Percentiles rank a stretch among this genome's conserved stretches.
phyloP scores from a whole-genome alignment of 768 basidiomycete species.

The Jaapia argillacea region DNA sequence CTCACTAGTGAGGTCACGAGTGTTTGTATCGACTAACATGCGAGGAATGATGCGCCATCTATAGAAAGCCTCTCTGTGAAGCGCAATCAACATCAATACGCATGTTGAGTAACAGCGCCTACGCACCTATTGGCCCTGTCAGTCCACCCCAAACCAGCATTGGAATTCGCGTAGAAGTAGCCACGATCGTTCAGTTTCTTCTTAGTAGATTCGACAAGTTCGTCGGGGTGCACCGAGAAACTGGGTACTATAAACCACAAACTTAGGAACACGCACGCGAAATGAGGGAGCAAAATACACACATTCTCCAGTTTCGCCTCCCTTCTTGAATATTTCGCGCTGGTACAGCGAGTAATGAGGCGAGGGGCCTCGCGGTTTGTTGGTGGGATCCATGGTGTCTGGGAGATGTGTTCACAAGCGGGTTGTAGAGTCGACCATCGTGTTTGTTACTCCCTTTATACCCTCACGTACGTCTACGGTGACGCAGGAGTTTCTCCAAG shows the following conservation, averaged over 20 bases:
- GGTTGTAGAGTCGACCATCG: too few relatives aligned
- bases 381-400: conserved; percentile 32
- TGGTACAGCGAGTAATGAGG: conserved; percentile 43
- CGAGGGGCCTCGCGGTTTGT: conserved; percentile 35
- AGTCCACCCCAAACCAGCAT: conserved; percentile 43
- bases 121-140: conserved; percentile 35
- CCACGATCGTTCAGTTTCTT: conserved; percentile 33
- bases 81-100: neutral
- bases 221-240: conserved; percentile 33
- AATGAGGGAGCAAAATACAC: conserved; percentile 6
- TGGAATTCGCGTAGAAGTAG: conserved; percentile 42
- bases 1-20: conserved; percentile 35
- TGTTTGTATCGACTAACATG: conserved; percentile 41
- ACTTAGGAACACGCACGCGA: neutral
- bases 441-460: too few relatives aligned
- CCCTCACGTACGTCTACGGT: too few relatives aligned
- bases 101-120: neutral
- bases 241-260: conserved; percentile 20
- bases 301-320: conserved; percentile 27
- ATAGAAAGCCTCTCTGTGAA: conserved; percentile 36
- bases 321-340: conserved; percentile 34
- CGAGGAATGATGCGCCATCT: conserved; percentile 46
- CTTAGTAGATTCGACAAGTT: conserved; percentile 29
- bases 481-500: too few relatives aligned
- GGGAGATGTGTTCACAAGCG: too few relatives aligned